phyloP scores from a whole-genome alignment of 2,329 filamentous ascomycete species.

The Botryosphaeria dothidea region DNA sequence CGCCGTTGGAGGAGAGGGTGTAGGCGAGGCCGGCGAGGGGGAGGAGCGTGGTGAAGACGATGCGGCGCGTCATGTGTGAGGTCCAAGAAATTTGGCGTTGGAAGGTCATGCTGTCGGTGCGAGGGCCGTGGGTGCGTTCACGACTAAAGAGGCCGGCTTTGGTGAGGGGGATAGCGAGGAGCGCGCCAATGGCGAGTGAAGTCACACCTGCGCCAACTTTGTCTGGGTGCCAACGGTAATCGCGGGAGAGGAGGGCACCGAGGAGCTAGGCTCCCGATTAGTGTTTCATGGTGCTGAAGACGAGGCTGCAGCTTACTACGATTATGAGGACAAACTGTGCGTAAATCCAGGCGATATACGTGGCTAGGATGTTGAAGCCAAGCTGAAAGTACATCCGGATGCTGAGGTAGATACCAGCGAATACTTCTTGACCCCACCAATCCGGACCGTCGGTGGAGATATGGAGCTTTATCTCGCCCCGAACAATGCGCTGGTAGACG shows the following conservation, averaged over 20 bases:
- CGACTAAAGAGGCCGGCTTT: conserved; percentile 71
- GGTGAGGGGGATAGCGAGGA: conserved; percentile 71
- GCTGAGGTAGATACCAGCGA: conserved; percentile 67
- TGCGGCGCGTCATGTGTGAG: conserved; percentile 69
- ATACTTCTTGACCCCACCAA: conserved; percentile 77
- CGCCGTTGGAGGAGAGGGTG: conserved; percentile 65
- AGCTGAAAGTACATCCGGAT: conserved; percentile 72
- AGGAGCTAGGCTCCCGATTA: conserved; percentile 51
- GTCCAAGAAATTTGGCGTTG: conserved; percentile 67
- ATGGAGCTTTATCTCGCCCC: conserved; percentile 77
- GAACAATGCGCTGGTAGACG: conserved; percentile 49
- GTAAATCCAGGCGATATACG: conserved; percentile 78
- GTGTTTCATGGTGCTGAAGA: neutral
- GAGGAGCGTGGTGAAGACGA: conserved; percentile 66
- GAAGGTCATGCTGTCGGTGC: conserved; percentile 68
- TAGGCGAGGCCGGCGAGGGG: conserved; percentile 69
- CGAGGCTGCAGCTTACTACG: conserved; percentile 49
- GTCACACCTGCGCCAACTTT: conserved; percentile 68
- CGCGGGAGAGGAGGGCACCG: conserved; percentile 68
- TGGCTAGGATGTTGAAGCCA: conserved; percentile 69
- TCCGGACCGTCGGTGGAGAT: conserved; percentile 69
- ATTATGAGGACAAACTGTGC: conserved; percentile 74
- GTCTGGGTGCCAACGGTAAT: conserved; percentile 65
- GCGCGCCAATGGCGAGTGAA: conserved; percentile 66
- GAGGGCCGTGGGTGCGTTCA: conserved; percentile 58